Evolutionary conservation across 805 yeast genomes (phyloP).

Genomic region (Suhomyces prunicola): DNA sequence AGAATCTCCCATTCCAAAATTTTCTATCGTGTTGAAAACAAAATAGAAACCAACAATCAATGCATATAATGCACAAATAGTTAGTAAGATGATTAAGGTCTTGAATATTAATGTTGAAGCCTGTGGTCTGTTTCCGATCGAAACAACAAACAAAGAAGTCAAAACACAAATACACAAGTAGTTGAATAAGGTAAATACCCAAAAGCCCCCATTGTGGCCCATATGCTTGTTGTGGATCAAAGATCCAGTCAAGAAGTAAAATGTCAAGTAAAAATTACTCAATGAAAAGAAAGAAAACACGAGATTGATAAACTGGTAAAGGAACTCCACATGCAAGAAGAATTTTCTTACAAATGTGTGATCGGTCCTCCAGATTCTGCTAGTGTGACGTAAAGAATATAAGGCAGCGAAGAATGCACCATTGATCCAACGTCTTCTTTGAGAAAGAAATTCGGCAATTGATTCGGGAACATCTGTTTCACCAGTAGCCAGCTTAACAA

Average conservation of each 20-base stretch:
- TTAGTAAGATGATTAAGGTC: constrained; percentile 65
- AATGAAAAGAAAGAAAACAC: constrained; percentile 24
- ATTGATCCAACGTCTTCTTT: constrained; percentile 29
- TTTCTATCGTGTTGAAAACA: constrained; percentile 52
- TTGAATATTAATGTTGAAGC: constrained; percentile 84
- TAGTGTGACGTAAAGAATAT: constrained; percentile 22
- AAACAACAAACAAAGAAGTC: constrained; percentile 84
- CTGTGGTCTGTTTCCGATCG: constrained; percentile 97
- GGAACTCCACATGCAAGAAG: constrained; percentile 23
- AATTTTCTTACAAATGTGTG: constrained; percentile 21
- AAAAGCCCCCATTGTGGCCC: constrained; percentile 72
- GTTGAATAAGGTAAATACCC: constrained; percentile 81
- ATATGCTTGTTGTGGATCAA: constrained; percentile 45
- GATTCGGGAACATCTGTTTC: constrained; percentile 30
- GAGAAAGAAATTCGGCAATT: constrained; percentile 25
- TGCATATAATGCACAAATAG: constrained; percentile 79
- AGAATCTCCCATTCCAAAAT: constrained; percentile 39
- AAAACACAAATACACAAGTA: constrained; percentile 79
- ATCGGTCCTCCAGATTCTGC: constrained; percentile 24
- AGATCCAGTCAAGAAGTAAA: constrained; percentile 63
- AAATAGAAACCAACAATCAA: constrained; percentile 79
- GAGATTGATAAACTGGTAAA: constrained; percentile 20
- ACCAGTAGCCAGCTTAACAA: constrained; percentile 29
- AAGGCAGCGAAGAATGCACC: constrained; percentile 30
- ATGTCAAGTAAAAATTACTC: constrained; percentile 27